Conservation (phyloP, 768 basidiomycete genomes). For the Lactarius sanguifluus region DNA sequence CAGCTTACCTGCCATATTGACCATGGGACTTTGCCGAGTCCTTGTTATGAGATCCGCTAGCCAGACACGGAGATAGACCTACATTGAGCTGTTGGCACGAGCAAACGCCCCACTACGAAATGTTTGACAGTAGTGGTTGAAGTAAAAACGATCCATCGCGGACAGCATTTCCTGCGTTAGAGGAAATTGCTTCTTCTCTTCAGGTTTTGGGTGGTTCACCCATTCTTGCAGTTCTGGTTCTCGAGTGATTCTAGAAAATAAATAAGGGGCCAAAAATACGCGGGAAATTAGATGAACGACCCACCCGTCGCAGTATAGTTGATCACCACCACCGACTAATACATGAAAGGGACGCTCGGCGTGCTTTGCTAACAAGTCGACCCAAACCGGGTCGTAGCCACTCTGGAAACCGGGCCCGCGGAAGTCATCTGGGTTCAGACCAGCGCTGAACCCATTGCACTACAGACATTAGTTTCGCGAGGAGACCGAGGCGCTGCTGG, state of each 20-base stretch:
- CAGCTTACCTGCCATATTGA: constrained; percentile 76
- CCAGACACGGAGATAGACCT: constrained; percentile 36
- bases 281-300: constrained; percentile 30
- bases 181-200: constrained; percentile 55
- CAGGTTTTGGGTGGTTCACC: constrained; percentile 59
- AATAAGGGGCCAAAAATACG: not conserved
- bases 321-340: constrained; percentile 94
- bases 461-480: constrained; percentile 33
- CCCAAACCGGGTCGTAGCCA: constrained; percentile 92
- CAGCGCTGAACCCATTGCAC: constrained; percentile 89
- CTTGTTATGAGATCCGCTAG: not conserved
- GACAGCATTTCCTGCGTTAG: constrained; percentile 69
- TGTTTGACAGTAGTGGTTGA: constrained; percentile 85
- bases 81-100: constrained; percentile 89
- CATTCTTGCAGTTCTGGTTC: constrained; percentile 91
- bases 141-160: constrained; percentile 85
- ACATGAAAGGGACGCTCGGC: constrained; percentile 78
- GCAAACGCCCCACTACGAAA: constrained; percentile 92
- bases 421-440: constrained; percentile 88
- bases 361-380: constrained; percentile 86
- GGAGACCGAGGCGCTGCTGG: constrained; percentile 1
- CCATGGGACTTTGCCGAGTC: constrained; percentile 62
- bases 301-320: constrained; percentile 82
- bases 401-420: constrained; percentile 73
- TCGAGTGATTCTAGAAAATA: constrained; percentile 57